Conservation (phyloP, 2,329 filamentous ascomycete species). For the Colletotrichum tabaci region DNA sequence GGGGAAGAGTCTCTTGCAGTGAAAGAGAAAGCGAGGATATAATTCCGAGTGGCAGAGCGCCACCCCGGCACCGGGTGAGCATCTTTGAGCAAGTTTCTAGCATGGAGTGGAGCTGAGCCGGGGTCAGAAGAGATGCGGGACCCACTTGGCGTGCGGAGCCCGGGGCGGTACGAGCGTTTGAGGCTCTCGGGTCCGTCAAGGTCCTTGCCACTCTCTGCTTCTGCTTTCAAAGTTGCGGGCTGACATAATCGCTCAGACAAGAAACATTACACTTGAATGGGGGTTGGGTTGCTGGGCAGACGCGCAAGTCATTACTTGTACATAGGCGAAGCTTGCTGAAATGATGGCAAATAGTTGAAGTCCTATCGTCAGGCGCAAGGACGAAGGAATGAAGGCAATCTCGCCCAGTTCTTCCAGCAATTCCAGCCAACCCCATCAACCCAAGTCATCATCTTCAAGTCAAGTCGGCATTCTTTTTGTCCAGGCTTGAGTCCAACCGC, state of each 20-base stretch:
- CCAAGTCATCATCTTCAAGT: background rate
- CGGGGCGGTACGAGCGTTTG: conserved; percentile 18
- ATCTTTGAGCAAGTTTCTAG: conserved; percentile 56
- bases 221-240: background rate
- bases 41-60: background rate
- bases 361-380: background rate
- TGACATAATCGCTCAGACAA: background rate
- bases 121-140: background rate
- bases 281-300: background rate
- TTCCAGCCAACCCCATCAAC: background rate
- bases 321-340: background rate
- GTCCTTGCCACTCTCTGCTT: background rate
- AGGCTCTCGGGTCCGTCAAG: conserved; percentile 26
- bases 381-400: too few relatives aligned
- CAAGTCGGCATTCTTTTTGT: background rate
- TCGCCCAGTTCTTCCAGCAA: too few relatives aligned
- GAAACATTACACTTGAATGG: background rate
- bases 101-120: conserved; percentile 25
- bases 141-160: background rate
- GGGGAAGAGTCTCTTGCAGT: too few relatives aligned
- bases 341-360: background rate
- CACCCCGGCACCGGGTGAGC: conserved; percentile 47
- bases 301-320: background rate
- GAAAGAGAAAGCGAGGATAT: background rate
- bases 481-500: background rate